Conservation (phyloP, 1,284 basidiomycete genomes). For the Ganoderma multipileum region DNA sequence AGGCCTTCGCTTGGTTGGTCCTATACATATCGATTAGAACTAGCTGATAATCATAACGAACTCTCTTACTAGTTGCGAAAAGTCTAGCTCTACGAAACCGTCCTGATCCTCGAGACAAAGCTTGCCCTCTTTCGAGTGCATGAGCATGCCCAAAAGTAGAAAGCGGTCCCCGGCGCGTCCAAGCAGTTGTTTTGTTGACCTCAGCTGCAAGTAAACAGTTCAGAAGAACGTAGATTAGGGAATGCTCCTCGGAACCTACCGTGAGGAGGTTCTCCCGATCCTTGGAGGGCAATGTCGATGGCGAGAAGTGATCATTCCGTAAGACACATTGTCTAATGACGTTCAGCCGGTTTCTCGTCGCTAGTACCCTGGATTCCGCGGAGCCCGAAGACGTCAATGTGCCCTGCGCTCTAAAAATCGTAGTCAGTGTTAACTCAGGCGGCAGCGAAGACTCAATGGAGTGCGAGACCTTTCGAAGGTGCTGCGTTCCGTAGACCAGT, state of each 20-base stretch:
- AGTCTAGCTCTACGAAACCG: conserved; percentile 89
- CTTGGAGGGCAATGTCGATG: conserved; percentile 87
- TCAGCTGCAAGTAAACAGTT: conserved; percentile 62
- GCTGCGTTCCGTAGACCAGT: conserved; percentile 86
- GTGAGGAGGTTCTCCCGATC: conserved; percentile 88
- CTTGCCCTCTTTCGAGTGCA: conserved; percentile 88
- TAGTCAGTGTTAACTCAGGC: conserved; percentile 6
- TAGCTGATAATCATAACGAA: conserved; percentile 12
- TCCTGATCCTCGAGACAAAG: conserved; percentile 95
- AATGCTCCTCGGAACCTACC: conserved; percentile 49
- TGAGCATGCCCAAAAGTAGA: conserved; percentile 92
- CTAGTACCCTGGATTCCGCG: conserved; percentile 78
- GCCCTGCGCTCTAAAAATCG: conserved; percentile 47
- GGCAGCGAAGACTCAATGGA: conserved; percentile 23
- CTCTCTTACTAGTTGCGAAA: conserved; percentile 79
- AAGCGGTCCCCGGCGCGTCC: conserved; percentile 93
- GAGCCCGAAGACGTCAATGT: conserved; percentile 77
- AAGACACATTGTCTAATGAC: conserved; percentile 91
- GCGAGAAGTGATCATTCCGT: conserved; percentile 95
- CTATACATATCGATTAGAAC: conserved; percentile 48
- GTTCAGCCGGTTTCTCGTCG: conserved; percentile 83
- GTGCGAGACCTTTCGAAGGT: conserved; percentile 78
- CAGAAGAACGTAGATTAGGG: not conserved
- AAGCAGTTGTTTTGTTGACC: conserved; percentile 95
- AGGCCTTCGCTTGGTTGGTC: conserved; percentile 94